Conservation (phyloP, 202 grass and related monocot genomes). For the Miscanthus sacchariflorus region DNA sequence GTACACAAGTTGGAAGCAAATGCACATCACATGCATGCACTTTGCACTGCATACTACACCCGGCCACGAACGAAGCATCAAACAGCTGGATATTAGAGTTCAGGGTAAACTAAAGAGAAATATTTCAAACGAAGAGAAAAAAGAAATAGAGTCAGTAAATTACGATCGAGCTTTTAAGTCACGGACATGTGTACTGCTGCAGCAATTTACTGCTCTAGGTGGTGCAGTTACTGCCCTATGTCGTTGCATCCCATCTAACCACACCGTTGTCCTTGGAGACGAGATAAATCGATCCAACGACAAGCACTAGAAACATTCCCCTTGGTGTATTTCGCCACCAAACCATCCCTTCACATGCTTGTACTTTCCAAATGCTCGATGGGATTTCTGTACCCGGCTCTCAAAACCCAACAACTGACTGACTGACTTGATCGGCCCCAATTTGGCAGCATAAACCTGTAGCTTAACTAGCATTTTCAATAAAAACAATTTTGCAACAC, state of each 20-base stretch:
- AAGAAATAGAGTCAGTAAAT: neutral
- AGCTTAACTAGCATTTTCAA: no score
- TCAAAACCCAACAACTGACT: neutral
- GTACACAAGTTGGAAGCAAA: neutral
- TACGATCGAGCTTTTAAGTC: constrained; percentile 22
- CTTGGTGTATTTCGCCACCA: neutral
- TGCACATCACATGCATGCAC: no score
- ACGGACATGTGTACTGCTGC: neutral
- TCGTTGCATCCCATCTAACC: neutral
- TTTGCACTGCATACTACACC: neutral
- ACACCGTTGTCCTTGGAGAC: no score
- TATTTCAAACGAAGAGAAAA: neutral
- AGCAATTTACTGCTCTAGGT: constrained; percentile 31
- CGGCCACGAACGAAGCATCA: neutral
- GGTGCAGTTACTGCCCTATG: constrained; percentile 4
- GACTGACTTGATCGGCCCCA: no score
- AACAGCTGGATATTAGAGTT: neutral
- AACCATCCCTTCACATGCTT: neutral
- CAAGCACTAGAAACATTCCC: neutral
- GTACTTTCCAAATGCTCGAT: neutral
- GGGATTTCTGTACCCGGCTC: neutral
- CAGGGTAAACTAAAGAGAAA: no score
- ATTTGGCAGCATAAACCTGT: no score
- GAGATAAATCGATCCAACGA: neutral
- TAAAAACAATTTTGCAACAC: no score